Percentiles rank a stretch among this genome's conserved stretches.
Conservation (phyloP, 2,329 filamentous ascomycete genomes). For the Aspergillus pseudoviridinutans region DNA sequence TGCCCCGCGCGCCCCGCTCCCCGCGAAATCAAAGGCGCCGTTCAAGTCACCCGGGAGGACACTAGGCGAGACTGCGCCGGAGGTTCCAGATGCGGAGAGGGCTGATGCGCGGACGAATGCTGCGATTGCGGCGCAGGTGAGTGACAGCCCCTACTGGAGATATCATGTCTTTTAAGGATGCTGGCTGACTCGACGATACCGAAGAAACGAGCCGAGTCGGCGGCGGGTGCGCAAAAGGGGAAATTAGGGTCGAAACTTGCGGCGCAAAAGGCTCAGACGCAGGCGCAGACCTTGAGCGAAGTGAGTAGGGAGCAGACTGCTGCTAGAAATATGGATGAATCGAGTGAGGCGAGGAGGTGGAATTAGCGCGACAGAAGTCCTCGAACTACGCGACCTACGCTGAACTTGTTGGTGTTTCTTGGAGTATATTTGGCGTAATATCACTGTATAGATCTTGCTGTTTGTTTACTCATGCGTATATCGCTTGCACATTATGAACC, state of each 20-base stretch:
- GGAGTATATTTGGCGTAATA: neutral
- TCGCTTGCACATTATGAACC: neutral
- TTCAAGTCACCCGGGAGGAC: conserved; percentile 54
- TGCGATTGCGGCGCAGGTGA: conserved; percentile 78
- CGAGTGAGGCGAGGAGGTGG: conserved; percentile 54
- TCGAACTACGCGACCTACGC: neutral
- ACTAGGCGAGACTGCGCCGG: conserved; percentile 51
- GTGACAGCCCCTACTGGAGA: conserved; percentile 23
- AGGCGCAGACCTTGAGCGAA: conserved; percentile 63
- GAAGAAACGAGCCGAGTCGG: conserved; percentile 62
- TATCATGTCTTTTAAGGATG: neutral
- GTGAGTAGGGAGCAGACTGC: conserved; percentile 63
- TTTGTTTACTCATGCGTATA: neutral
- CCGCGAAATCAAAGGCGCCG: conserved; percentile 38
- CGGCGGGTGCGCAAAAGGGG: conserved; percentile 50
- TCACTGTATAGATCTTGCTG: neutral
- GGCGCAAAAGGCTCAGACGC: conserved; percentile 71
- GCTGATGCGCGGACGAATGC: conserved; percentile 68
- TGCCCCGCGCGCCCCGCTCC: conserved; percentile 49
- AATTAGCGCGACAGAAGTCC: conserved; percentile 38
- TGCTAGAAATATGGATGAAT: conserved; percentile 64
- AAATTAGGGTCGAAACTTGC: conserved; percentile 69
- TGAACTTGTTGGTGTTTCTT: neutral
- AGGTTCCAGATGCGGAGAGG: conserved; percentile 4
- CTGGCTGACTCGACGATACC: neutral